Percentiles rank a stretch among this genome's conserved stretches.
Conservation (phyloP, 306 rosid species). For the Cucumis sativus region DNA sequence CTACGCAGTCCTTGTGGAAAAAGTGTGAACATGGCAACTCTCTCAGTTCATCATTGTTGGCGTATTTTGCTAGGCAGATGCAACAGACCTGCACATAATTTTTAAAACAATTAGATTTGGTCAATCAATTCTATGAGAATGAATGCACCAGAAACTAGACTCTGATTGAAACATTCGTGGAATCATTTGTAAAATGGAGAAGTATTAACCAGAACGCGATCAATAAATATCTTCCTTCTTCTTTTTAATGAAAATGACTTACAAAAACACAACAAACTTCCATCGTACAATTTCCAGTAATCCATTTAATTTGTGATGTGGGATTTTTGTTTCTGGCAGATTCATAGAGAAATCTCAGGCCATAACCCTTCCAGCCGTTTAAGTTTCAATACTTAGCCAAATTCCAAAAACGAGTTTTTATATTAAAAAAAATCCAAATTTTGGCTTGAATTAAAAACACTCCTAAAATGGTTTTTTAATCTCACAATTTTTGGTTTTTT, state of each 20-base stretch:
- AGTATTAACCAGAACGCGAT: not conserved
- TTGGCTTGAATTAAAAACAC: too few species aligned
- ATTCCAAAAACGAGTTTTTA: too few species aligned
- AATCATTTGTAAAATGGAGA: not conserved
- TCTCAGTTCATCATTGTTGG: conserved; percentile 74
- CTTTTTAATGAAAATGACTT: not conserved
- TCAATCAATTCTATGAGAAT: not conserved
- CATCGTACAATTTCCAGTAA: not conserved
- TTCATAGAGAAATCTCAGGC: not conserved
- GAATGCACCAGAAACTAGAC: not conserved
- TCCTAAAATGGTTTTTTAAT: too few species aligned
- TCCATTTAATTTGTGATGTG: not conserved
- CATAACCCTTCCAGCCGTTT: not conserved
- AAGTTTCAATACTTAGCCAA: not conserved
- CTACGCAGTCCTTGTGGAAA: conserved; percentile 89
- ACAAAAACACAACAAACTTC: not conserved
- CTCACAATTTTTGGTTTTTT: too few species aligned
- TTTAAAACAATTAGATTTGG: not conserved
- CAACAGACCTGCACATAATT: conserved; percentile 65
- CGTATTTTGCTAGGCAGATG: conserved; percentile 83
- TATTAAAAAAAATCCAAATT: too few species aligned
- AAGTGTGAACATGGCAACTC: conserved; percentile 89
- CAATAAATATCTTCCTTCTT: not conserved
- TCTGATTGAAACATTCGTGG: not conserved
- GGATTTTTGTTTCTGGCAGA: not conserved